Evolutionary conservation across 257 asterid species (phyloP), one percentile per base, ranked within the genome.

Genomic region (Nicotiana attenuata): DNA sequence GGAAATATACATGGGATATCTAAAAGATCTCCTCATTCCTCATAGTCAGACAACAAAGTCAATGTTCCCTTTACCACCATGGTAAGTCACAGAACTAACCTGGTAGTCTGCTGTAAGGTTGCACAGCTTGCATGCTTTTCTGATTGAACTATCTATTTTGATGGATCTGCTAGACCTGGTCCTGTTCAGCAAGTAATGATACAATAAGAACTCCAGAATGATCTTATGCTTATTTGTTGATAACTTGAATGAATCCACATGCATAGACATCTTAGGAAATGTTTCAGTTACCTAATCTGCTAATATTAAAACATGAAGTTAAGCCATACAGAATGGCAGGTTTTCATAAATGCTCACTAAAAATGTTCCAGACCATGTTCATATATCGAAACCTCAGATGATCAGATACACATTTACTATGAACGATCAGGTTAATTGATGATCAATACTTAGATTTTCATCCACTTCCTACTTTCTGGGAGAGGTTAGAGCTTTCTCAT

Each of bases 1-100:
- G 53, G 81, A 82, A 33, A 73, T 82, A n/a, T 82, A 82, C 81
- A 71, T 73, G 81, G 84, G 84, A 28, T 52, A 73, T 82, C 69
- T 82, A 65, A 82, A 59, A 61, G 84, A 82, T 75, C 81, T 64
- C 24, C 78, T 82, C 53, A 52, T 26, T 71, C 67, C 78, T 31
- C 69, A 63, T 19, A 20, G 33, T 61, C 80, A 65, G 67, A 65
- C 59, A 47, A 63, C 77, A 9, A 26, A 64, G 10, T 22, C 65
- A 66, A 76, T 45, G 17, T 45, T 71, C 22, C 78, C 78, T 71
- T 71, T 63, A 53, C 82, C 82, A 28, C 78, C 60, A 29, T 47
- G 82, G 85, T 65, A 76, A 6, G 78, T 75, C 61, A 59, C 60
- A 22, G 14, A 69, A 71, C 35, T 45, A 45, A 45, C 59, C 16